phyloP scores from a whole-genome alignment of 305 asterid species.

The Coffea humblotiana region DNA sequence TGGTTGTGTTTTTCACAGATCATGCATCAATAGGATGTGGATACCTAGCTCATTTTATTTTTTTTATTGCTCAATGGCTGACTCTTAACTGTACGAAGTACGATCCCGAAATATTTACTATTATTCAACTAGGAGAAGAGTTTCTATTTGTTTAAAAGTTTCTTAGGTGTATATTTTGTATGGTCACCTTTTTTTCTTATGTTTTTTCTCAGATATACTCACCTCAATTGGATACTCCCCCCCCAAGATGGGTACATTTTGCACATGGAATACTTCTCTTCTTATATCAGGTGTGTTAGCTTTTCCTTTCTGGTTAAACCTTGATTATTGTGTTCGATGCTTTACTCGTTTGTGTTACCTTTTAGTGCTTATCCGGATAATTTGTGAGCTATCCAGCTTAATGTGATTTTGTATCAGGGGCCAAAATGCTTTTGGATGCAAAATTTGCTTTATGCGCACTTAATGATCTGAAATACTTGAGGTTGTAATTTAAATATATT shows the following conservation, averaged over 20 bases:
- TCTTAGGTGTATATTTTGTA: not conserved
- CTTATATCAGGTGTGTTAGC: conserved; percentile 68
- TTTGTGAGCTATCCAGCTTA: not conserved
- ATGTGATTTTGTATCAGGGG: not conserved
- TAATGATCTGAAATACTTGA: not conserved
- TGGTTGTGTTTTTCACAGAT: not conserved
- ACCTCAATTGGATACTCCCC: conserved; percentile 87
- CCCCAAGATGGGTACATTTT: conserved; percentile 94
- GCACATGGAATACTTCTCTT: conserved; percentile 87
- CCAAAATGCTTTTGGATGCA: not conserved
- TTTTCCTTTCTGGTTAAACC: not conserved
- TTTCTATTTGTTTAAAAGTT: not conserved
- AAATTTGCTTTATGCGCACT: not conserved
- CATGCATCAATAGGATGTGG: not conserved
- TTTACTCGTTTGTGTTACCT: not conserved
- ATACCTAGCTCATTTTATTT: not conserved
- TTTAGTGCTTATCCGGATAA: not conserved
- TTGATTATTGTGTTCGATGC: not conserved
- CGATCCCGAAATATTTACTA: not conserved
- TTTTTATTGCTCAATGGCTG: not conserved
- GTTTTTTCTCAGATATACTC: conserved; percentile 66
- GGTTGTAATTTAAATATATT: not conserved
- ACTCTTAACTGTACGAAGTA: not conserved
- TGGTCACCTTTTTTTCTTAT: not conserved
- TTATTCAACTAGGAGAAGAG: not conserved